Conservation (phyloP, 805 yeast species). For the Ogataea naganishii region DNA sequence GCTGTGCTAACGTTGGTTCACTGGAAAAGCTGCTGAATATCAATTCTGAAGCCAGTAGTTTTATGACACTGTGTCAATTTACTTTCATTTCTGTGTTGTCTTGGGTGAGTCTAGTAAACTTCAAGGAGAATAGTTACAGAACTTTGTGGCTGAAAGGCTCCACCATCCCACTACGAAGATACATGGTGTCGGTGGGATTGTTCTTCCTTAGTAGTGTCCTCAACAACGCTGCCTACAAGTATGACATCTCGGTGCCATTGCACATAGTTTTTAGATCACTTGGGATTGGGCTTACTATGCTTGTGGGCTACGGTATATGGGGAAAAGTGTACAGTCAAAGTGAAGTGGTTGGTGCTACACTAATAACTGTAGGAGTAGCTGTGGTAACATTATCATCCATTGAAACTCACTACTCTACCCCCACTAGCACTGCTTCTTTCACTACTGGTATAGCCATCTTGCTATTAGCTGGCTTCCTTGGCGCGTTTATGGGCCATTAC, state of each 20-base stretch:
- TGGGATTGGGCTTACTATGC: constrained; percentile 54
- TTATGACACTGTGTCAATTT: constrained; percentile 55
- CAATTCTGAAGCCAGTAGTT: constrained; percentile 30
- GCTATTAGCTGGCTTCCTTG: constrained; percentile 37
- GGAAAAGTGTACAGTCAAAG: constrained; percentile 31
- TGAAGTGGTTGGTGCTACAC: constrained; percentile 42
- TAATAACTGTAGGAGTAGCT: constrained; percentile 49
- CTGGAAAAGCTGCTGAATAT: constrained; percentile 43
- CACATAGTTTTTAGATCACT: constrained; percentile 62
- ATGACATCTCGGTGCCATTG: constrained; percentile 52
- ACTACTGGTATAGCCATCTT: constrained; percentile 33
- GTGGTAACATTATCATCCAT: constrained; percentile 24
- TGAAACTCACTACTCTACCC: neutral
- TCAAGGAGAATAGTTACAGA: constrained; percentile 10
- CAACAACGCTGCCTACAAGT: constrained; percentile 51
- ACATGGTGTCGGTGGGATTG: constrained; percentile 37
- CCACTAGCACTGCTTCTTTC: constrained; percentile 1
- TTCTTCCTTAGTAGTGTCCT: constrained; percentile 43
- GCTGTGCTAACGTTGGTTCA: constrained; percentile 62
- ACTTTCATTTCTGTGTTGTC: constrained; percentile 40
- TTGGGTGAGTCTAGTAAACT: constrained; percentile 26
- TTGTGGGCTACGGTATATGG: constrained; percentile 40
- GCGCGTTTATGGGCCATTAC: constrained; percentile 50
- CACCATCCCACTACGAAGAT: constrained; percentile 32
- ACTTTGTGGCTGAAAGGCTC: constrained; percentile 25